Evolutionary conservation across 306 rosid genomes (phyloP).

Genomic region (Astragalus membranaceus): DNA sequence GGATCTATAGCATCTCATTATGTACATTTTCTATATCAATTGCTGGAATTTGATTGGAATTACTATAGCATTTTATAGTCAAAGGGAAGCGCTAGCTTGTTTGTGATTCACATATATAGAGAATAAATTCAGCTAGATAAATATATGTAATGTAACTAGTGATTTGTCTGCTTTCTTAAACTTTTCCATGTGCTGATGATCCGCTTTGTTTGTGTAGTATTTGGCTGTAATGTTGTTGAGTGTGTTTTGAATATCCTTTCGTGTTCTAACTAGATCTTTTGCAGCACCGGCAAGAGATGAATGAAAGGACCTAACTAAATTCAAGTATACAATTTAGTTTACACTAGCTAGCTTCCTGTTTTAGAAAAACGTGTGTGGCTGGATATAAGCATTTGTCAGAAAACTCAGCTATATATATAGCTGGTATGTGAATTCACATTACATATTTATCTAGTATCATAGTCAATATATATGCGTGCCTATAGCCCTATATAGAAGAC

Average conservation of each 20-base stretch:
- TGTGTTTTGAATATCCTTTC: not conserved
- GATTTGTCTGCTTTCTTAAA: not conserved
- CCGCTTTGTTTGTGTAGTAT: no score
- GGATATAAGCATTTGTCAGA: constrained; percentile 11
- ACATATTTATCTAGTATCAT: no score
- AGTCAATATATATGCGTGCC: no score
- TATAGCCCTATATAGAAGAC: not conserved
- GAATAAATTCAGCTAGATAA: not conserved
- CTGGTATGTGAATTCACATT: not conserved
- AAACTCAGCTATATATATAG: not conserved
- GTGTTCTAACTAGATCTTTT: not conserved
- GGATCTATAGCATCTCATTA: not conserved
- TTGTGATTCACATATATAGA: constrained; percentile 10
- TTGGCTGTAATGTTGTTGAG: no score
- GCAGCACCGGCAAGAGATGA: not conserved
- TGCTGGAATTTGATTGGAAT: not conserved
- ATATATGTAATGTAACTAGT: no score
- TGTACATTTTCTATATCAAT: not conserved
- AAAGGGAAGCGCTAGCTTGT: constrained; percentile 10
- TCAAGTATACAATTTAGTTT: not conserved
- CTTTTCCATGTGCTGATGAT: not conserved
- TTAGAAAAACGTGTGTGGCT: not conserved
- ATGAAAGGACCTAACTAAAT: no score
- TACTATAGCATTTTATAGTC: not conserved
- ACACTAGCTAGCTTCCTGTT: not conserved